Conservation (phyloP, 495 filamentous ascomycete species). For the Hypoxylon fuscum region DNA sequence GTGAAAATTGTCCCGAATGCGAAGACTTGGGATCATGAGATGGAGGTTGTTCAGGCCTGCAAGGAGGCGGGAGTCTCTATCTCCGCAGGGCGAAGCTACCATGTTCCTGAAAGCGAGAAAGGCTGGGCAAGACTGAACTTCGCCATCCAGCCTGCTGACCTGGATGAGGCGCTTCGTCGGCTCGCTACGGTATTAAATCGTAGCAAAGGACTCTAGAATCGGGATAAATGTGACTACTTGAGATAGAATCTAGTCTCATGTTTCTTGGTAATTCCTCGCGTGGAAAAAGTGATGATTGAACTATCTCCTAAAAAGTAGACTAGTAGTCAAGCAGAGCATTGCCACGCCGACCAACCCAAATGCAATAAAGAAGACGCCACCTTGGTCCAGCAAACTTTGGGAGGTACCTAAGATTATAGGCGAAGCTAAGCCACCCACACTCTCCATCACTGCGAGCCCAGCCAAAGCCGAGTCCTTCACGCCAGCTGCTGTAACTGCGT, state of each 20-base stretch:
- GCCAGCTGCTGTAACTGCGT: constrained; percentile 3
- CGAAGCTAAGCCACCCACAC: constrained; percentile 7
- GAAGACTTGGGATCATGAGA: no score
- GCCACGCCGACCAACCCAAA: no score
- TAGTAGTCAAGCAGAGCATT: no score
- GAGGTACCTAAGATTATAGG: constrained; percentile 6
- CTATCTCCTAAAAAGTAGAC: no score
- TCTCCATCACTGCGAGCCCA: constrained; percentile 4
- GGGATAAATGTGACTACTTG: no score
- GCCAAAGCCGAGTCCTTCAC: constrained; percentile 8
- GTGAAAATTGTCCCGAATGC: no score
- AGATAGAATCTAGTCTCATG: no score
- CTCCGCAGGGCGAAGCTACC: constrained; percentile 1
- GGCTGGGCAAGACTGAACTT: constrained; percentile 12
- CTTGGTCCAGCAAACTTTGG: background rate
- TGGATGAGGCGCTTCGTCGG: background rate
- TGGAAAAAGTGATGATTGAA: no score
- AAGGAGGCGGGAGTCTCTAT: background rate
- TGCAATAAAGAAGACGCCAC: no score
- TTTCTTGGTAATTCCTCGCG: no score
- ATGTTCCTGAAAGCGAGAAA: constrained; percentile 6
- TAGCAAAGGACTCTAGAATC: no score
- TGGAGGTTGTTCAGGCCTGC: no score
- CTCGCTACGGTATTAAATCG: background rate
- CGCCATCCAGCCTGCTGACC: background rate